Evolutionary conservation across 345 rosid genomes (phyloP), one percentile per base, ranked within the genome.

Genomic region (Populus ilicifolia): DNA sequence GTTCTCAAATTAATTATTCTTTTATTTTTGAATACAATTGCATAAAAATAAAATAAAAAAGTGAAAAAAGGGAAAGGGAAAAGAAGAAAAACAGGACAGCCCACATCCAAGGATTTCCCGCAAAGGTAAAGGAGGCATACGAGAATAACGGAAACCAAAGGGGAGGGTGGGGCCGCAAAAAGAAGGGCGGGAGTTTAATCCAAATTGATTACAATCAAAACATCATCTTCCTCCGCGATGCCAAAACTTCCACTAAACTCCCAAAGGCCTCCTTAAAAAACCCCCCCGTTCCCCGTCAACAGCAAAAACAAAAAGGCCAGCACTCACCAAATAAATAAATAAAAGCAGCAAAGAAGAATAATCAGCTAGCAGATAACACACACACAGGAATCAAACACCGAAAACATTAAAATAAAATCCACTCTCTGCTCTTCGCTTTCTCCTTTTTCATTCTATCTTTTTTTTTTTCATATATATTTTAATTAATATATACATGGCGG

Each of bases 121-220:
- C 8, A 52, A 2, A 21, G 27, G 9, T 1, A 14, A 5, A 5
- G 35, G 1, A 5, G 35, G 1, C 17, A 13, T 1, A 7, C 16
- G n/a, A 30, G 8, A 61, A 56, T 13, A 77, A 27, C 0, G 20
- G 17, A 62, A 70, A 13, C 4, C 46, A 6, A 2, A 1, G 69
- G 69, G 71, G 20, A 25, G 4, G 43, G 0, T 17, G 20, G 48
- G 2, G 44, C 9, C 21, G 62, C 16, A 54, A 75, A 70, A 44
- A 56, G 18, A 30, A 21, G 36, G 87, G 89, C 89, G 90, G 90
- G 89, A 86, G 89, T 77, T 79, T 84, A 84, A 86, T 82, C 82
- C 73, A 84, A 80, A 70, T 80, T 77, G 83, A 83, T 83, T 25
- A 84, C 23, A 39, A 70, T 12, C 30, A 43, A 33, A 33, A 65